Evolutionary conservation across 139 green algal species (phyloP), one percentile per base, ranked within the genome.

Genomic region (Trebouxia sp.): DNA sequence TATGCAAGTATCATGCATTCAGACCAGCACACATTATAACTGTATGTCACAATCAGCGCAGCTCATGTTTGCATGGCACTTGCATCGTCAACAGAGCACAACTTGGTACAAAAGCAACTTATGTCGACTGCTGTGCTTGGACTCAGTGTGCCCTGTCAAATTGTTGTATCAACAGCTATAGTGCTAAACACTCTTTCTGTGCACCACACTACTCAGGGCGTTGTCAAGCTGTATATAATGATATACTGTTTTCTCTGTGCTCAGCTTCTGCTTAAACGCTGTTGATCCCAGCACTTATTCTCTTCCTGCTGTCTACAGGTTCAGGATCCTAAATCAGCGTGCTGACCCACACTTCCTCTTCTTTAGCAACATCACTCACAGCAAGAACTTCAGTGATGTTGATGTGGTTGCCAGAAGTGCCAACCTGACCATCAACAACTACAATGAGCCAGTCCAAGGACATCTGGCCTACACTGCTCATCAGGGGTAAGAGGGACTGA

Each of bases 341-440:
- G 35, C 39, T 53, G 66, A 76, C 66, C 39, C 41, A 48, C 66
- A 76, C 39, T 76, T 76, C 66, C 41, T 53, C 66, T 50, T 76
- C 39, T 76, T 76, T 12, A 42, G n/a, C 1, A 76, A 76, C 11
- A 76, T 76, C 38, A 76, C 66, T 5, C 24, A 51, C 39, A 50
- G 39, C 24, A 32, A 22, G 24, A 76, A 76, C 66, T 78, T 78
- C 70, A 56, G 28, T 14, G 70, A 78, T 37, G n/a, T 24, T 5
- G 70, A 55, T 6, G 43, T 78, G 5, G 12, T 78, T 28, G 70
- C 70, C 6, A 58, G 10, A n/a, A 62, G 41, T 22, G n/a, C 70
- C 20, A 51, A 58, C 24, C 39, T 78, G 24, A 56, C 39, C 4
- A n/a, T 78, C 12, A 28, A 22, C 26, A 58, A 56, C 43, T 51